Conservation (phyloP, 495 filamentous ascomycete species). For the Penicillium canescens region DNA sequence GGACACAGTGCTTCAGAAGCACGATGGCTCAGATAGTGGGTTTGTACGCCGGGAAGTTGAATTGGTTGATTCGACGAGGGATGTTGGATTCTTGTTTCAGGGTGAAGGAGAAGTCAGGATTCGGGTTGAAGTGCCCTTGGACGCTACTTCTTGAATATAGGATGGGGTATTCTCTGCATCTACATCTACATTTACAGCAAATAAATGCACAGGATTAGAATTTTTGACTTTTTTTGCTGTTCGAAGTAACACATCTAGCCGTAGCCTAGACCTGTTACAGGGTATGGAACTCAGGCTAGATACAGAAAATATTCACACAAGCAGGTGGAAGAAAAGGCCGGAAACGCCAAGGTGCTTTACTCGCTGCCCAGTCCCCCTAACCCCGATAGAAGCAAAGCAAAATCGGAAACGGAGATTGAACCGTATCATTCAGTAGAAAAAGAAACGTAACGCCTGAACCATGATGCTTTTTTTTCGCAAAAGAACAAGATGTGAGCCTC, state of each 20-base stretch:
- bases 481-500: constrained; percentile 8
- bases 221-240: constrained; percentile 9
- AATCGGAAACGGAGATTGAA: constrained; percentile 1
- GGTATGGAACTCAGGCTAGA: constrained; percentile 22
- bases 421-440: constrained; percentile 6
- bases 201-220: not conserved
- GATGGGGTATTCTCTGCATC: not conserved
- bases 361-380: constrained; percentile 22
- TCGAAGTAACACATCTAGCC: constrained; percentile 12
- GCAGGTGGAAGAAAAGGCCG: constrained; percentile 19
- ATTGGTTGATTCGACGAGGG: constrained; percentile 75
- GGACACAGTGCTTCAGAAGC: not conserved
- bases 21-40: constrained; percentile 36
- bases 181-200: not conserved
- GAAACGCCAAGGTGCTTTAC: constrained; percentile 26
- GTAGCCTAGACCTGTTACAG: constrained; percentile 7
- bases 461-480: constrained; percentile 31
- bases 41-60: constrained; percentile 78
- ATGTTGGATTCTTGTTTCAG: constrained; percentile 82
- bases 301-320: constrained; percentile 22
- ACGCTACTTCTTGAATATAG: too few species aligned
- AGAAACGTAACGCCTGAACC: constrained; percentile 22
- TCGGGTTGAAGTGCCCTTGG: constrained; percentile 55
- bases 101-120: constrained; percentile 62
- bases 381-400: constrained; percentile 11